Conservation (phyloP, 2,329 filamentous ascomycete genomes). For the Daldinia sp. region DNA sequence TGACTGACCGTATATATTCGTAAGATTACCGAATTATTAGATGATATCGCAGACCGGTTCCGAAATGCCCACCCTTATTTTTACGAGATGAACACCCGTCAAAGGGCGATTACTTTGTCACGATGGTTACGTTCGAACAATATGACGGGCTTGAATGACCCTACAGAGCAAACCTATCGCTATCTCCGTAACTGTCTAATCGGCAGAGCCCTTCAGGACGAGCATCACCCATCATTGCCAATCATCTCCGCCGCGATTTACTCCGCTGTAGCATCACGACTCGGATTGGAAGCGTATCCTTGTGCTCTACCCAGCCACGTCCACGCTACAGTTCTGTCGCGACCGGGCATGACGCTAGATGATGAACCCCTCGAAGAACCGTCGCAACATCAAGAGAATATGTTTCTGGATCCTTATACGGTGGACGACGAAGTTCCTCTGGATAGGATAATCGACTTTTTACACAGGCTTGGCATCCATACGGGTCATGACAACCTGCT, state of each 20-base stretch:
- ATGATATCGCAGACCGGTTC: conserved; percentile 68
- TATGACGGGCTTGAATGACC: conserved; percentile 74
- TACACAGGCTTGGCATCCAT: conserved; percentile 60
- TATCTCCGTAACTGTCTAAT: conserved; percentile 88
- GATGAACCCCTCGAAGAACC: conserved; percentile 52
- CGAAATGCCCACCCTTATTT: conserved; percentile 61
- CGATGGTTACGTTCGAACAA: conserved; percentile 73
- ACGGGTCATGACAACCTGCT: conserved; percentile 62
- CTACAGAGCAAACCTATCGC: conserved; percentile 70
- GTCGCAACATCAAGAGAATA: conserved; percentile 57
- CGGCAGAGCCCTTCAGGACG: conserved; percentile 77
- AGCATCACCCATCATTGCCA: conserved; percentile 80
- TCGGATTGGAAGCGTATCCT: conserved; percentile 79
- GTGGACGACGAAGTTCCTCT: conserved; percentile 71
- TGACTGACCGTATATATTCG: conserved; percentile 10
- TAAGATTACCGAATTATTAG: conserved; percentile 70
- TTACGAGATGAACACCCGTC: conserved; percentile 64
- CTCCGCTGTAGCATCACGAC: conserved; percentile 76
- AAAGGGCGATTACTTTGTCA: conserved; percentile 73
- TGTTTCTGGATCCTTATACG: conserved; percentile 87
- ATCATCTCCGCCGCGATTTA: conserved; percentile 89
- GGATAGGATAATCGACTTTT: conserved; percentile 63
- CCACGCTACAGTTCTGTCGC: conserved; percentile 77
- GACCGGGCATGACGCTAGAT: conserved; percentile 67
- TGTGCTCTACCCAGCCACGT: conserved; percentile 88